Evolutionary conservation across 257 asterid genomes (phyloP).

Genomic region (Solanum clarkiae): DNA sequence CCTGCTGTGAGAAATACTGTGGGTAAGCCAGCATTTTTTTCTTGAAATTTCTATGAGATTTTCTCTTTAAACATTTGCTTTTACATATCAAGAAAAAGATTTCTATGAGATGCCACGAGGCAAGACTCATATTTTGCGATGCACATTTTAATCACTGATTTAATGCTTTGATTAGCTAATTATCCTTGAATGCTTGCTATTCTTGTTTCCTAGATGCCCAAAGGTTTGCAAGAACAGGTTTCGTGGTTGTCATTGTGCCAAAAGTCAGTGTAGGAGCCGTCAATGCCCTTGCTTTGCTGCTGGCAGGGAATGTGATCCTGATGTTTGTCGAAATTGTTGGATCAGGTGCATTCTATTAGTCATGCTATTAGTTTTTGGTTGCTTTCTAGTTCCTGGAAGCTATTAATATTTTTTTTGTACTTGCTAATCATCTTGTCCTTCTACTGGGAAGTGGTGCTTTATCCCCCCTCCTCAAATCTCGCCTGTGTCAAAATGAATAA

Average conservation of each 20-base stretch:
- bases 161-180: not conserved
- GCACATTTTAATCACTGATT: not conserved
- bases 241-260: slow-evolving; percentile 99
- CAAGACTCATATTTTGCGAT: slow-evolving; percentile 5
- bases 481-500: not conserved
- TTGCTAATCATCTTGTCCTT: not conserved
- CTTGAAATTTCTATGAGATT: not conserved
- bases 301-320: slow-evolving; percentile 93
- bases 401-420: not conserved
- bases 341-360: slow-evolving; percentile 44
- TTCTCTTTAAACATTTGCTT: not conserved
- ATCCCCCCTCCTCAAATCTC: not conserved
- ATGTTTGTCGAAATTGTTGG: slow-evolving; percentile 98
- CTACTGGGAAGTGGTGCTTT: not conserved
- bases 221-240: slow-evolving; percentile 90
- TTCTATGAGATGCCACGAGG: slow-evolving; percentile 14
- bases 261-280: slow-evolving; percentile 97
- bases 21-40: slow-evolving; percentile 46
- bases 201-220: slow-evolving; percentile 53
- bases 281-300: slow-evolving; percentile 99
- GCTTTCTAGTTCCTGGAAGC: not conserved
- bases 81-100: not conserved
- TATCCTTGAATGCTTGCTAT: not conserved
- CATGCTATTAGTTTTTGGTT: not conserved
- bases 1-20: slow-evolving; percentile 92